Conservation (phyloP, 345 rosid species). For the Cochlearia excelsa region DNA sequence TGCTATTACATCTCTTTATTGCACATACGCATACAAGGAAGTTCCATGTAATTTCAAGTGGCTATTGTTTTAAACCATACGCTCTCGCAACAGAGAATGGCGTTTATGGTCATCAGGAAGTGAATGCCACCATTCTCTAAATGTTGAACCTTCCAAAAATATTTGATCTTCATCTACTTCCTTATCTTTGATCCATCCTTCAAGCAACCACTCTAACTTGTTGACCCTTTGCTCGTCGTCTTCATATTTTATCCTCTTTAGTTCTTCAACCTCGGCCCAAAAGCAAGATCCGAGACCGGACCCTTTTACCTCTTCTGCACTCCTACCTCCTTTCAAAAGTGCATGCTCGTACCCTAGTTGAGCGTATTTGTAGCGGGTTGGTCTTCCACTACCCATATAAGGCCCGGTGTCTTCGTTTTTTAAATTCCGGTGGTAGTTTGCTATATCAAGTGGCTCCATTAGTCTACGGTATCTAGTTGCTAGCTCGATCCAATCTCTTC, state of each 20-base stretch:
- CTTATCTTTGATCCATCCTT: constrained; percentile 30
- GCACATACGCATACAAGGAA: not conserved
- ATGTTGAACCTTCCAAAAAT: constrained; percentile 50
- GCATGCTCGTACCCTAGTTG: constrained; percentile 65
- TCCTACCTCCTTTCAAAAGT: not conserved
- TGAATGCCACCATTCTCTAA: constrained; percentile 47
- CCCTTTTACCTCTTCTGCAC: not conserved
- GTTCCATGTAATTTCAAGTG: not conserved
- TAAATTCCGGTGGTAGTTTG: constrained; percentile 67
- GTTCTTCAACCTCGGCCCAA: constrained; percentile 88
- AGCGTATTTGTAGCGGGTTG: constrained; percentile 54
- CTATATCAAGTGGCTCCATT: constrained; percentile 72
- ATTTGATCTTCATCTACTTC: constrained; percentile 40
- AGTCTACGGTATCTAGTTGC: constrained; percentile 53
- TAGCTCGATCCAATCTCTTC: constrained; percentile 38
- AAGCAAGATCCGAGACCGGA: constrained; percentile 49
- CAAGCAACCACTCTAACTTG: constrained; percentile 24
- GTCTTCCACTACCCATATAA: constrained; percentile 58
- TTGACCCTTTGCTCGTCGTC: constrained; percentile 17
- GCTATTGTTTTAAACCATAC: constrained; percentile 1
- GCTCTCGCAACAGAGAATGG: constrained; percentile 13
- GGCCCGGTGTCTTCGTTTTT: constrained; percentile 86
- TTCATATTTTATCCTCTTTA: constrained; percentile 28
- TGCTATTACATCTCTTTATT: constrained; percentile 11
- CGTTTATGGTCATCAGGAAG: constrained; percentile 30